Evolutionary conservation across 169 alveolate genomes (phyloP).

Genomic region (Cryptosporidium andersoni): DNA sequence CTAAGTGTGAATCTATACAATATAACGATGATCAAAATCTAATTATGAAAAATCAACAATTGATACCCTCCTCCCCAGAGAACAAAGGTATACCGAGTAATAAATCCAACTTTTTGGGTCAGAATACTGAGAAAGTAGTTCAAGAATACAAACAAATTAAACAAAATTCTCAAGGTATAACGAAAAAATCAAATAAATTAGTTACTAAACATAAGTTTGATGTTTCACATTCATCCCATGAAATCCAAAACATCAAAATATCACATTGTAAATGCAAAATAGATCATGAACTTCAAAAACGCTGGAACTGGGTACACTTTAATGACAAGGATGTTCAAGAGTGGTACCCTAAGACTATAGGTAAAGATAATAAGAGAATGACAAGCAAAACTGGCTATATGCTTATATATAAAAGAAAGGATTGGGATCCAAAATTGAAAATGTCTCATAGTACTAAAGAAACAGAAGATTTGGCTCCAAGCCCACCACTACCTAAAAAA

Average conservation of each 20-base stretch:
- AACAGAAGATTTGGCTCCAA: not conserved
- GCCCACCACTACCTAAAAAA: not conserved
- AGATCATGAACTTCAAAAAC: not conserved
- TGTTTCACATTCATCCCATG: not conserved
- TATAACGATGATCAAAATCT: too few species aligned
- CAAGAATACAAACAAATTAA: too few species aligned
- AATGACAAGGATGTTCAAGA: slow-evolving; percentile 62
- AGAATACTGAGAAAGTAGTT: too few species aligned
- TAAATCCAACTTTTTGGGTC: too few species aligned
- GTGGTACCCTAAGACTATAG: slow-evolving; percentile 41
- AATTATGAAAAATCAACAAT: too few species aligned
- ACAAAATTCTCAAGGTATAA: too few species aligned
- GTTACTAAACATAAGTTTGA: too few species aligned
- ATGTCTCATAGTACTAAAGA: not conserved
- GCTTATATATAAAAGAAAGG: slow-evolving; percentile 63
- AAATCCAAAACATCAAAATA: not conserved
- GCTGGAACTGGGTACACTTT: slow-evolving; percentile 71
- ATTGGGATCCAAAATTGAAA: slow-evolving; percentile 41
- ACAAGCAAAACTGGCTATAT: slow-evolving; percentile 61
- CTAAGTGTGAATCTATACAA: too few species aligned
- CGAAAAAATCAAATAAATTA: too few species aligned
- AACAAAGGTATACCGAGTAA: too few species aligned
- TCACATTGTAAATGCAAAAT: not conserved
- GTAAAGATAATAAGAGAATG: slow-evolving; percentile 30
- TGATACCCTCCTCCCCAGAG: too few species aligned